These are phyloP conservation scores for Pelargonium citronellum DNA, from an alignment of 441 rosid species.

Conservation along the genomic window DNA sequence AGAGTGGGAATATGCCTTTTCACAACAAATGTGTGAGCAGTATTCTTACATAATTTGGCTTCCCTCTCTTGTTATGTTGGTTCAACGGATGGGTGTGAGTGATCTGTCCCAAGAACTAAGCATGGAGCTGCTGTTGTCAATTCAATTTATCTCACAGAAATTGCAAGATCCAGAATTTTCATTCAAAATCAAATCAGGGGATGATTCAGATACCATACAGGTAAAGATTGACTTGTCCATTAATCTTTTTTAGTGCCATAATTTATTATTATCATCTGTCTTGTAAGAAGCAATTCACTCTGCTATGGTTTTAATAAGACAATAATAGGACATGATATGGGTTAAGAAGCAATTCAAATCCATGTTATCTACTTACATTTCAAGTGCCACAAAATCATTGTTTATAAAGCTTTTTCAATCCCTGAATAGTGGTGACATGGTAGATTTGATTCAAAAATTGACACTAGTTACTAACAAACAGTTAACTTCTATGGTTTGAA, in stretches of 20 bases:
- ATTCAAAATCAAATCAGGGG: constrained; percentile 53
- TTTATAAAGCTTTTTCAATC: no score
- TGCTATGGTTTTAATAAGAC: no score
- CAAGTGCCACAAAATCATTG: no score
- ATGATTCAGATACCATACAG: constrained; percentile 65
- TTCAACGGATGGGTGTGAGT: constrained; percentile 41
- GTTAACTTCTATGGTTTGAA: no score
- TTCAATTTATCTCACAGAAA: constrained; percentile 57
- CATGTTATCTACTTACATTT: no score
- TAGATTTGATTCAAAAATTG: no score
- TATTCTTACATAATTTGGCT: constrained; percentile 84
- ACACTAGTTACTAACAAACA: no score
- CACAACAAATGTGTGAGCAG: constrained; percentile 69
- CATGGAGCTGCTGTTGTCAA: constrained; percentile 46
- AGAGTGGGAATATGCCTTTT: constrained; percentile 87
- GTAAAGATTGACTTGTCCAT: constrained; percentile 27
- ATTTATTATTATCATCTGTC: not conserved
- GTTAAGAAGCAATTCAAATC: no score
- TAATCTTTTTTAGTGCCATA: not conserved
- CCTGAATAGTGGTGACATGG: no score
- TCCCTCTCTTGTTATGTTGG: constrained; percentile 61
- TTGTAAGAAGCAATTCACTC: not conserved
- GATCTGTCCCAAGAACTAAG: constrained; percentile 34
- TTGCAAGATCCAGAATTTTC: constrained; percentile 79
- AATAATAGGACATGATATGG: no score